phyloP scores from a whole-genome alignment of 768 basidiomycete genomes.

The Termitomyces sp. region DNA sequence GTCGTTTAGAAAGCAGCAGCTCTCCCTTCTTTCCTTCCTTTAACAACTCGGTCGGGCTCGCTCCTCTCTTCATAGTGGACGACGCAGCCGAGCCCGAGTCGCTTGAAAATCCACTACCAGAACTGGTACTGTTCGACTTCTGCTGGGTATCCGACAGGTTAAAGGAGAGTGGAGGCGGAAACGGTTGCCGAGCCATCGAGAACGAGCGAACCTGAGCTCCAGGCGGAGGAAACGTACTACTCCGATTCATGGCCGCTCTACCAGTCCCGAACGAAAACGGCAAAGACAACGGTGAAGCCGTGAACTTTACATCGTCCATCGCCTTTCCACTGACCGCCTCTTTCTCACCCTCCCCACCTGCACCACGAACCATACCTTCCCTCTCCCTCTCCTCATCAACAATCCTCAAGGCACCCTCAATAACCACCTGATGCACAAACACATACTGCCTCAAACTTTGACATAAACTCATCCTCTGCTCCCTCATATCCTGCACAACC shows the following conservation, averaged over 20 bases:
- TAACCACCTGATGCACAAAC: conserved; percentile 83
- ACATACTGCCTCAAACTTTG: conserved; percentile 94
- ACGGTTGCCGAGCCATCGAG: background rate
- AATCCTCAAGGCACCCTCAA: conserved; percentile 76
- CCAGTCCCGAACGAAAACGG: background rate
- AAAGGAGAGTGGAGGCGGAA: background rate
- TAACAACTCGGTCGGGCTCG: conserved; percentile 67
- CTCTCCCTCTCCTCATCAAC: conserved; percentile 55
- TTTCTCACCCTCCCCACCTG: conserved; percentile 6
- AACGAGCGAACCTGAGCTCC: background rate
- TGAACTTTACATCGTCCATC: background rate
- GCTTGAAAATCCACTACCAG: conserved; percentile 1
- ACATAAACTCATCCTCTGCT: conserved; percentile 95
- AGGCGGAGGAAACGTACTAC: background rate
- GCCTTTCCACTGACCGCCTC: conserved; percentile 11
- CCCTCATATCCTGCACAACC: conserved; percentile 89
- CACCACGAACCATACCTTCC: conserved; percentile 12
- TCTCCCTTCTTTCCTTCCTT: conserved; percentile 60
- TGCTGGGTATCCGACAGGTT: background rate
- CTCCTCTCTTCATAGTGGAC: conserved; percentile 56
- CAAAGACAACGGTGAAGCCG: background rate
- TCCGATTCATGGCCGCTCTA: background rate
- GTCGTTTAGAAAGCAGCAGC: conserved; percentile 56
- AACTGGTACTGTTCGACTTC: conserved; percentile 1
- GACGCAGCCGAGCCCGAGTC: conserved; percentile 23